Conservation (phyloP, 129 eudicot genomes). For the Erigeron canadensis region DNA sequence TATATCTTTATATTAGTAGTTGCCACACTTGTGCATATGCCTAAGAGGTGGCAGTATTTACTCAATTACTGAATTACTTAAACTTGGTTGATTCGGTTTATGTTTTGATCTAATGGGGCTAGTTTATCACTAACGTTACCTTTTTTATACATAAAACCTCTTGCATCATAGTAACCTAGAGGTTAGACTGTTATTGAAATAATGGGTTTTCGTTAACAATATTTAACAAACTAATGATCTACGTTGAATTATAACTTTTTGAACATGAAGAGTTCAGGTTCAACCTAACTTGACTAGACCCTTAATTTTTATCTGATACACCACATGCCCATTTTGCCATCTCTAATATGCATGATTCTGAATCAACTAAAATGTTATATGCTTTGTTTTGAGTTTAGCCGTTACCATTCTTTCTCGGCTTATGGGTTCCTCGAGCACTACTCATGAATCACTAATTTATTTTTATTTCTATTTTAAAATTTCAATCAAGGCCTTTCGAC, state of each 20-base stretch:
- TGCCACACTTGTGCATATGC: neutral
- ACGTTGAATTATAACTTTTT: neutral
- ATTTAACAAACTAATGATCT: neutral
- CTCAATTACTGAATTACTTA: neutral
- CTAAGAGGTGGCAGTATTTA: neutral
- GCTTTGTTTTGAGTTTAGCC: constrained; percentile 11
- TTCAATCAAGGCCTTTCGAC: constrained; percentile 64
- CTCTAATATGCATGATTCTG: constrained; percentile 1
- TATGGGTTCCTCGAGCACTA: neutral
- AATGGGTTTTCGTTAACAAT: neutral
- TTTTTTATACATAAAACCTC: neutral
- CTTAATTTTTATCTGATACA: neutral
- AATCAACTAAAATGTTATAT: neutral
- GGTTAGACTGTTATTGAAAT: neutral
- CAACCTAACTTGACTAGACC: neutral
- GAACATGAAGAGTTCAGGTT: neutral
- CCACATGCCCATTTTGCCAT: neutral
- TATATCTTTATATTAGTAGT: neutral
- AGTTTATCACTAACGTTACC: neutral
- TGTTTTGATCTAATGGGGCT: neutral
- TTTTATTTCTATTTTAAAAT: constrained; percentile 2
- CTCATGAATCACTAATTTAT: constrained; percentile 7
- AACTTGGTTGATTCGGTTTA: neutral
- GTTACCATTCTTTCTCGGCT: neutral
- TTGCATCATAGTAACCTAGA: neutral